Base-by-base conservation (phyloP, 2,329 filamentous ascomycete species). In the Pyricularia sp. region DNA sequence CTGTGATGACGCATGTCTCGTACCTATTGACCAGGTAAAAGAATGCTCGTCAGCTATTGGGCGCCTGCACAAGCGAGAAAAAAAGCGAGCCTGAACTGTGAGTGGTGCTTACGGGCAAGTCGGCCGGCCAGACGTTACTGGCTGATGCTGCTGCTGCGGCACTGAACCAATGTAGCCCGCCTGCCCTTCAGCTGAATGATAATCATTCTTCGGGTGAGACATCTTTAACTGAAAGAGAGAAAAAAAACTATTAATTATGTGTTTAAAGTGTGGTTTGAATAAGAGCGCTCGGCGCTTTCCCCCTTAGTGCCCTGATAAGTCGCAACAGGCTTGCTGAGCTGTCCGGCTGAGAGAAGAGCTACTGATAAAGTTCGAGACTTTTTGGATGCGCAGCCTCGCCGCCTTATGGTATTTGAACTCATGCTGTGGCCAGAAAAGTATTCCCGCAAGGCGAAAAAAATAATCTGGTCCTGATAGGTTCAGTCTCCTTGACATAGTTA, bases 1-100 rank as follows among this genome's bases (percentile, higher is more conserved):
- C 68, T 16, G 65, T 65, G 62, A 69, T 67, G 55, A 72, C 67
- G 22, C 40, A 49, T n/a, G 16, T n/a, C 40, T 49, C 61, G 35
- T 62, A 62, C 19, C 31, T 44, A 12, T 49, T 19, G 7, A 49
- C 6, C 40, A 49, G 40, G 6, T n/a, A 49, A 19, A n/a, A 49
- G 6, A 49, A 49, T 3, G 19, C 40, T 49, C 4, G 40, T 49
- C 19, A 49, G 40, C 8, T 49, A n/a, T n/a, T 49, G 40, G 16
- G 40, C 19, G 40, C 40, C 33, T 49, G 7, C 6, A n/a, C 40
- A 49, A 49, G 19, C 40, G 40, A 49, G 19, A n/a, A 35, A n/a
- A 35, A 12, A 35, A 35, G 33, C 40, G 19, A 49, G 40, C 1
- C 16, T 49, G 19, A 9, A n/a, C 4, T 49, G 6, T n/a, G 6